These are phyloP conservation scores for Metroxylon sagu DNA, from an alignment of 176 grass and related monocot genomes.

Conservation along the genomic window DNA sequence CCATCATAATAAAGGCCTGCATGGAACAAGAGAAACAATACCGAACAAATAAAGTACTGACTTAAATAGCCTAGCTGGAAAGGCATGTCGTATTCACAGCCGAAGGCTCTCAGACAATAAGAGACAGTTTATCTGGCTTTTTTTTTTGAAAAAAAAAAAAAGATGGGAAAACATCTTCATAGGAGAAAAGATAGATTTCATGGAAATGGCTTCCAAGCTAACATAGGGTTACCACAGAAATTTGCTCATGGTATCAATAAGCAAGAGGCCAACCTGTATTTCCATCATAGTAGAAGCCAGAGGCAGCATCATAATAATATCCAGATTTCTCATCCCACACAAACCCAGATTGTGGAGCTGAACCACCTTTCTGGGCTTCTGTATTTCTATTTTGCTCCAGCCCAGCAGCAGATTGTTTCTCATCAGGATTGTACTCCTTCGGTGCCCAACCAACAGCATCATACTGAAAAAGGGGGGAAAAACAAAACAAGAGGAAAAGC, in stretches of 20 bases:
- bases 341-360: conserved; percentile 73
- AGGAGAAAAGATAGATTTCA: too few species aligned
- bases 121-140: too few species aligned
- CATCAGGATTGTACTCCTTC: conserved; percentile 88
- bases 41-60: too few species aligned
- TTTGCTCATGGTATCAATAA: neutral
- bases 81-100: too few species aligned
- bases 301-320: conserved; percentile 95
- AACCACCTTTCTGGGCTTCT: conserved; percentile 34
- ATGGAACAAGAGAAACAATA: conserved; percentile 11
- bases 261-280: conserved; percentile 58
- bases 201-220: too few species aligned
- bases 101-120: too few species aligned
- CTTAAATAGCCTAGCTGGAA: neutral
- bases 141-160: too few species aligned
- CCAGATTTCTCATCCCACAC: conserved; percentile 99
- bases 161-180: too few species aligned
- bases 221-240: too few species aligned
- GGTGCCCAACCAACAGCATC: conserved; percentile 90
- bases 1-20: conserved; percentile 95
- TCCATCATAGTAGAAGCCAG: conserved; percentile 99
- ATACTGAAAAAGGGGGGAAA: conserved; percentile 37
- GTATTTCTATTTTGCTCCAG: conserved; percentile 20
- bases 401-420: conserved; percentile 33
- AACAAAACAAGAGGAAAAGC: neutral